Base-by-base conservation (phyloP, 495 filamentous ascomycete genomes). In the Parmelia sp. region DNA sequence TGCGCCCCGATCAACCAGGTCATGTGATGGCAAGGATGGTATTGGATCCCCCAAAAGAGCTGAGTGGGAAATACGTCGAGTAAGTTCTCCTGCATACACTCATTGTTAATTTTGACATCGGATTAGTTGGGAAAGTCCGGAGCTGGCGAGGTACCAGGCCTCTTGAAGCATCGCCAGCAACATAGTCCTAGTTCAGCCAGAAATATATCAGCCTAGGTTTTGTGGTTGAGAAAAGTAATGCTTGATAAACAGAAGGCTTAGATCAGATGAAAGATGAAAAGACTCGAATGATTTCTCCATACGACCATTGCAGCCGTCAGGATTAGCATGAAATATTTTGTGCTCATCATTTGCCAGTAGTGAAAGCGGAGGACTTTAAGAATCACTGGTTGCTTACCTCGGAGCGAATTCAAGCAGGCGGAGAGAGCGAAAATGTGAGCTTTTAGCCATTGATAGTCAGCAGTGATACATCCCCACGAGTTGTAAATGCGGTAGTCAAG, bases 181-280 rank as follows among this genome's bases (percentile, higher is more conserved):
- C 29, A 33, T 21, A 36, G 1, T 31, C 17, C 27, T 33, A 9
- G 3, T 31, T 29, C 7, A 25, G 15, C 17, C 10, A 12, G 10
- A 71, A 64, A 70, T 36, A 36, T 36, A 44, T 80, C 63, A 79
- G 75, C 64, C 6, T 40, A 37, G 29, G 47, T 25, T 29, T 66
- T 40, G 14, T 31, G 25, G 10, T 17, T 44, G 17, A 17, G 62
- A 17, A 64, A 45, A 64, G 40, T n/a, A 49, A 27, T 37, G 21
- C 21, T 42, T 17, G 55, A 31, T 47, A 67, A 62, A 60, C 55
- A 61, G 47, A 60, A 61, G 72, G 62, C 64, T 67, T 51, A 75
- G 77, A 74, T 96, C 91, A 96, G 91, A 79, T 82, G 90, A 94
- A 92, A 94, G 90, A 93, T 94, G 91, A 95, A 95, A 95, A 94